Percentiles rank a stretch among this genome's conserved stretches.
phyloP scores from a whole-genome alignment of 495 filamentous ascomycete species.

The Aspergillus haitiensis region DNA sequence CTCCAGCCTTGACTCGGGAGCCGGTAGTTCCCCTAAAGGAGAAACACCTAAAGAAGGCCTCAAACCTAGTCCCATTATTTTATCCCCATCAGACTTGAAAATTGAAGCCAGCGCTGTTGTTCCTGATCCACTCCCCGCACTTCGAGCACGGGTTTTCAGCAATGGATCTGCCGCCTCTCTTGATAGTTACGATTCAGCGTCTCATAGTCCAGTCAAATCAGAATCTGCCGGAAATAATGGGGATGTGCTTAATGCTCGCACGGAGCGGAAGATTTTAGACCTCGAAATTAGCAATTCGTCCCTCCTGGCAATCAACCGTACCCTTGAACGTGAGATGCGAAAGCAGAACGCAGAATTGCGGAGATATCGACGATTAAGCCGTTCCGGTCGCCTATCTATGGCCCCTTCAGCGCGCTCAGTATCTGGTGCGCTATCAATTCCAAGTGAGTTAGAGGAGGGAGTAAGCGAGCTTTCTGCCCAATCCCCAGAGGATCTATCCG shows the following conservation, averaged over 20 bases:
- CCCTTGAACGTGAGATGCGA: constrained; percentile 84
- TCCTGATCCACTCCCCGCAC: constrained; percentile 34
- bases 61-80: constrained; percentile 37
- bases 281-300: constrained; percentile 98
- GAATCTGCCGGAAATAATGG: constrained; percentile 55
- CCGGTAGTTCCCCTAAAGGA: constrained; percentile 19
- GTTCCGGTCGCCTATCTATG: constrained; percentile 69
- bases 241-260: constrained; percentile 76
- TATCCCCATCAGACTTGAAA: constrained; percentile 28
- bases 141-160: constrained; percentile 44
- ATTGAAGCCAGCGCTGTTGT: constrained; percentile 28
- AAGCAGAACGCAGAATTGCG: constrained; percentile 89
- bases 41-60: constrained; percentile 26
- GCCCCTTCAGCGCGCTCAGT: constrained; percentile 46
- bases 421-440: constrained; percentile 40
- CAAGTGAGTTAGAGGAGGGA: constrained; percentile 40
- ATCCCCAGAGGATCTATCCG: constrained; percentile 45
- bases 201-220: constrained; percentile 48
- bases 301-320: constrained; percentile 93
- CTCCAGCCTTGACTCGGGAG: constrained; percentile 40
- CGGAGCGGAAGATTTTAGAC: constrained; percentile 93
- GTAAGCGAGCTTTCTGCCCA: constrained; percentile 35
- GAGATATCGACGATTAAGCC: constrained; percentile 75
- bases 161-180: constrained; percentile 39
- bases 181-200: constrained; percentile 32